Conservation (phyloP, 768 basidiomycete species). For the Phlebiopsis gigantea region DNA sequence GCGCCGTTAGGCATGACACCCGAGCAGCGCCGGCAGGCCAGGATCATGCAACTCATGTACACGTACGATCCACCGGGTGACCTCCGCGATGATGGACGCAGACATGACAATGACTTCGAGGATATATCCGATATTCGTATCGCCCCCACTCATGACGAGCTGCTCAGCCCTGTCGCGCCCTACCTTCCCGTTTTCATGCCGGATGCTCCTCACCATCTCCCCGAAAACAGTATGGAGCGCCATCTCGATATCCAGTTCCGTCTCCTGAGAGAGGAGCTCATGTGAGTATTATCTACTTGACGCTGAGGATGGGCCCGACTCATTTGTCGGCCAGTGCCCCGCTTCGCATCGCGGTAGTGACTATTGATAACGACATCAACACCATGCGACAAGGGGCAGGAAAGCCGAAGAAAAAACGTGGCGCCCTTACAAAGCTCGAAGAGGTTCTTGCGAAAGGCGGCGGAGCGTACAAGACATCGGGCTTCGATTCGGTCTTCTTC, state of each 20-base stretch:
- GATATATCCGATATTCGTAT: conserved; percentile 58
- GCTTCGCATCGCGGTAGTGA: conserved; percentile 16
- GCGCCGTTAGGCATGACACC: conserved; percentile 9
- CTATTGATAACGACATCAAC: conserved; percentile 15
- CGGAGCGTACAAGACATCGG: conserved; percentile 47
- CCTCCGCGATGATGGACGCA: conserved; percentile 41
- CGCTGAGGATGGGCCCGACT: background rate
- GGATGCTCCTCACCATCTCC: conserved; percentile 58
- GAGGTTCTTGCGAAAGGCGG: conserved; percentile 47
- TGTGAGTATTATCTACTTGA: conserved; percentile 32
- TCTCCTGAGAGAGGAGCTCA: conserved; percentile 67
- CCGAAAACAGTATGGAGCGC: conserved; percentile 53
- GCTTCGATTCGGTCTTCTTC: conserved; percentile 50
- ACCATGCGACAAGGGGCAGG: conserved; percentile 6
- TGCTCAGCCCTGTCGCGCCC: conserved; percentile 41
- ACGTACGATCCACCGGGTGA: conserved; percentile 54
- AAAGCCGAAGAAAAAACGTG: background rate
- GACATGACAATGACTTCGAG: conserved; percentile 45
- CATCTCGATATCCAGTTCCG: conserved; percentile 73
- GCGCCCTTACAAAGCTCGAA: conserved; percentile 33
- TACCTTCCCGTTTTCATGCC: conserved; percentile 59
- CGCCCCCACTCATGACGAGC: conserved; percentile 65
- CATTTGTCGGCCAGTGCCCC: conserved; percentile 12
- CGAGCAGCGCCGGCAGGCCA: conserved; percentile 29
- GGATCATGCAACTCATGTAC: conserved; percentile 31